Conservation (phyloP, 345 rosid genomes). For the Eucalyptus erythrocorys region DNA sequence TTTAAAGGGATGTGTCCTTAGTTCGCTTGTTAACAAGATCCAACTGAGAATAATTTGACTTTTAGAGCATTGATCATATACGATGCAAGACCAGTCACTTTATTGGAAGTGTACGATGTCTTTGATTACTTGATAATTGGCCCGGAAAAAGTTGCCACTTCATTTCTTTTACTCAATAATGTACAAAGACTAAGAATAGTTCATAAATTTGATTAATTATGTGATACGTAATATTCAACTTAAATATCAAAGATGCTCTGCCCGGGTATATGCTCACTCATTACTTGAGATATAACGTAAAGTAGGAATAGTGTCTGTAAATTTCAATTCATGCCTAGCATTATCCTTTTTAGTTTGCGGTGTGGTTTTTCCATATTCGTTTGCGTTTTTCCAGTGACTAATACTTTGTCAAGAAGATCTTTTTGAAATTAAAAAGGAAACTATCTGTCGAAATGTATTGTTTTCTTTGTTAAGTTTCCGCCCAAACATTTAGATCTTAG, state of each 20-base stretch:
- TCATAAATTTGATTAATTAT: not conserved
- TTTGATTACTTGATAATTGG: not conserved
- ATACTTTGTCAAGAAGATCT: not conserved
- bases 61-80: not conserved
- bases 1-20: not conserved
- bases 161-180: not conserved
- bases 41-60: not conserved
- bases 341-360: not conserved
- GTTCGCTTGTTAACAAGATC: not conserved
- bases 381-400: not conserved
- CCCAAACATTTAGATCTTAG: not conserved
- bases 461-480: not conserved
- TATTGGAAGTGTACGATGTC: not conserved
- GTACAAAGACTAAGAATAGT: not conserved
- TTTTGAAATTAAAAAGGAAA: not conserved
- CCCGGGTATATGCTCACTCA: not conserved
- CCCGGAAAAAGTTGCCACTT: not conserved
- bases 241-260: not conserved
- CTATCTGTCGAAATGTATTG: not conserved
- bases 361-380: not conserved
- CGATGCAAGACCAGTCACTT: not conserved
- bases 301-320: not conserved
- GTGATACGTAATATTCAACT: not conserved
- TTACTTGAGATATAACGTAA: not conserved
- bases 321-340: not conserved